These are phyloP conservation scores for Mercurialis annua DNA, from an alignment of 345 rosid species.

Conservation along the genomic window DNA sequence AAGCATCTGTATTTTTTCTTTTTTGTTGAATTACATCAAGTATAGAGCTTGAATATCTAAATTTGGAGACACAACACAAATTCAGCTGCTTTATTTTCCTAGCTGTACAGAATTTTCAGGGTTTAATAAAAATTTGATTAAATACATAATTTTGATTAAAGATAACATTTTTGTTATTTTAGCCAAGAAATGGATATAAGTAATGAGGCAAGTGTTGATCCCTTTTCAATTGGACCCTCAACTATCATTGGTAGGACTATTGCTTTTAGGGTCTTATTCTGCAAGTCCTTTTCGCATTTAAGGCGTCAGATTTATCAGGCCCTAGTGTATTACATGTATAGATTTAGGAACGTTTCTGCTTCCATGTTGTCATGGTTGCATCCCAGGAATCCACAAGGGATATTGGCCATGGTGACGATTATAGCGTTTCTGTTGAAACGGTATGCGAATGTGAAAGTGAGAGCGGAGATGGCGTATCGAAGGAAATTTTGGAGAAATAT, in stretches of 20 bases:
- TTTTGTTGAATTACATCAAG: no score
- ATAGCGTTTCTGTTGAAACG: conserved; percentile 84
- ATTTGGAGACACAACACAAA: no score
- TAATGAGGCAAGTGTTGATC: conserved; percentile 80
- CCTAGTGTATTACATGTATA: conserved; percentile 38
- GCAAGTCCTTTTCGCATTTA: conserved; percentile 68
- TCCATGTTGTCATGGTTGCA: conserved; percentile 81
- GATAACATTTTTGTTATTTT: not conserved
- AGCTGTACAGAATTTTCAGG: not conserved
- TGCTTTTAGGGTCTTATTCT: conserved; percentile 78
- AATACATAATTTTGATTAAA: not conserved
- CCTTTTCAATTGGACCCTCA: conserved; percentile 85
- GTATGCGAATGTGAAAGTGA: conserved; percentile 70
- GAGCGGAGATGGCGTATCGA: conserved; percentile 91
- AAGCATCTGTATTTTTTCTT: no score
- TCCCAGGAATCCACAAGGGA: conserved; percentile 94
- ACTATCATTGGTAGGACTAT: conserved; percentile 76
- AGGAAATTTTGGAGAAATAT: conserved; percentile 98
- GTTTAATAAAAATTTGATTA: not conserved
- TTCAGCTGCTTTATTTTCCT: not conserved
- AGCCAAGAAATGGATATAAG: conserved; percentile 70
- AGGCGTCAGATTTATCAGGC: conserved; percentile 46
- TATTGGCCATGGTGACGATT: conserved; percentile 79
- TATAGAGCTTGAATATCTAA: no score
- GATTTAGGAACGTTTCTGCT: conserved; percentile 38